Evolutionary conservation across 2,329 filamentous ascomycete species (phyloP), one percentile per base, ranked within the genome.

Genomic region (Aspergillus viridinutans): DNA sequence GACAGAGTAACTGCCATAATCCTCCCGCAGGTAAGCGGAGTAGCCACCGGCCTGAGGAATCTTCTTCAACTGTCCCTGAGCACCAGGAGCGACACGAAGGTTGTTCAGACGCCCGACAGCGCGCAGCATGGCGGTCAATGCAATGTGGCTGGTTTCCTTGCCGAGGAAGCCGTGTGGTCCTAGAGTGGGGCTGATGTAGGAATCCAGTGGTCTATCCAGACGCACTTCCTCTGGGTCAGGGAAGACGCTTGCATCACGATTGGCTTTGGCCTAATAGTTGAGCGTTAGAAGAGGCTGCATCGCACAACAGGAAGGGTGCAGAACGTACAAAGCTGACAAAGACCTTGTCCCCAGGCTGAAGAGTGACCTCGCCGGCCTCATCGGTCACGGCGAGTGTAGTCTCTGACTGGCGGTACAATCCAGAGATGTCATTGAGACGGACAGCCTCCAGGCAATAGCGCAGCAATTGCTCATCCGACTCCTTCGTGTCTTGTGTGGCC

Each of bases 361-460:
- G 76, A 0, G 70, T 62, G 17, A 88, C 70, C n/a, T 74, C 64
- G 25, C 74, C 74, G 52, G 69, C 72, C 14, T 80, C 79, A 56
- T 86, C 81, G 26, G 85, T 79, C 50, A 85, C 76, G 1, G 76
- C 75, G 51, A 81, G 78, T 20, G 74, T 67, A 0, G 67, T 71
- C 0, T 78, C 72, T 2, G 81, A 83, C 55, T 83, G 76, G 42
- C 87, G 84, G 75, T 84, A 86, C 1, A 85, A 77, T 9, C 83
- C 82, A 54, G 85, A 83, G 0, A 83, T 83, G 10, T 85, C 84
- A 3, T 85, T 84, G 53, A 92, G 78, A 42, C 89, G 85, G 55
- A 89, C 81, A 17, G 85, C 89, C 72, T 90, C 90, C 77, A 88
- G 80, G 47, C 83, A 85, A 67, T 90, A 92, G 42, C 85, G 86